phyloP scores from a whole-genome alignment of 1,139 yeast genomes.

The Blastobotrys capitulatus region DNA sequence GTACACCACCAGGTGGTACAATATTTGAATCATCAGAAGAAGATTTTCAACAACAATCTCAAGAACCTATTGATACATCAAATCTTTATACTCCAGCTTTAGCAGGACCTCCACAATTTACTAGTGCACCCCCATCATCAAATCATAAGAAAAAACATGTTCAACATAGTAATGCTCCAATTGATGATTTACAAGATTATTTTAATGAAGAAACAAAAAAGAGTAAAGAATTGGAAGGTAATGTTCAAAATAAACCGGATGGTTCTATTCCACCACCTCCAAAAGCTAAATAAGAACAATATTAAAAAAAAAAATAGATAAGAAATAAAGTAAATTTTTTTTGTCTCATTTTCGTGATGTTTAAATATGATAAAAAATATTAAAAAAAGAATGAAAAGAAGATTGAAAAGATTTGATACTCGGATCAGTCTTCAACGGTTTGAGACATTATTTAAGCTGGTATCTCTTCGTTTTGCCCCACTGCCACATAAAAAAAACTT shows the following conservation, averaged over 20 bases:
- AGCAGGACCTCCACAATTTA: constrained; percentile 7
- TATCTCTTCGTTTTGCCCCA: too few relatives aligned
- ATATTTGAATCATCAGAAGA: constrained; percentile 27
- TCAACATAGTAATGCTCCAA: constrained; percentile 1
- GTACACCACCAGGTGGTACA: constrained; percentile 31
- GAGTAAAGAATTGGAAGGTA: constrained; percentile 31
- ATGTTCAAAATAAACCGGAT: constrained; percentile 3
- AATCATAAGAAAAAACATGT: background rate
- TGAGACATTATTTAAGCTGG: too few relatives aligned
- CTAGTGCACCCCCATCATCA: background rate
- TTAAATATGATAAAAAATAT: too few relatives aligned
- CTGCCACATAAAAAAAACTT: too few relatives aligned
- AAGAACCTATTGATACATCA: constrained; percentile 16
- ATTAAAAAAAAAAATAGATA: background rate
- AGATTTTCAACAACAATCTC: constrained; percentile 12
- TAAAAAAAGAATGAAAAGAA: too few relatives aligned
- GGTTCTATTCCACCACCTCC: constrained; percentile 11
- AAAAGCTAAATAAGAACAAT: constrained; percentile 8
- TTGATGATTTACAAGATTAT: constrained; percentile 29
- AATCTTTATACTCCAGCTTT: constrained; percentile 13
- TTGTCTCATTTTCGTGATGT: too few relatives aligned
- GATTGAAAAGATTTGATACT: too few relatives aligned
- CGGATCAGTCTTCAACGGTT: too few relatives aligned
- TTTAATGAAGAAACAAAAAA: constrained; percentile 35
- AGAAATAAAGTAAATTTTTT: background rate